Evolutionary conservation across 2,329 filamentous ascomycete species (phyloP).

Genomic region (Beauveria sp.): DNA sequence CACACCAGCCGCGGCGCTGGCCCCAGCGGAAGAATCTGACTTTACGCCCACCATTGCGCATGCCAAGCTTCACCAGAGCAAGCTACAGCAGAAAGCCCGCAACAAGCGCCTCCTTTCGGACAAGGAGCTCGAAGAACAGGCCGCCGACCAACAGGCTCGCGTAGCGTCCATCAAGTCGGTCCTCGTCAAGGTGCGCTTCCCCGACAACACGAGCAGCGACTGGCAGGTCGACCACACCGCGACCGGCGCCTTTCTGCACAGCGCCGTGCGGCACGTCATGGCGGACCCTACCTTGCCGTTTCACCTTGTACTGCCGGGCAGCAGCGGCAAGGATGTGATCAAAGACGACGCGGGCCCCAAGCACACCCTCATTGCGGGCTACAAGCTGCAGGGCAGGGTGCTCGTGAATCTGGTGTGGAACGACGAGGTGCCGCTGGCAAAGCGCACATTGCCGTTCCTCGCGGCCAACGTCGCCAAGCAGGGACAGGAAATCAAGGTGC

Average conservation of each 20-base stretch:
- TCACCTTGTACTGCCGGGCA: slow-evolving; percentile 57
- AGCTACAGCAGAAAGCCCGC: slow-evolving; percentile 51
- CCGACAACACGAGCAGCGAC: slow-evolving; percentile 73
- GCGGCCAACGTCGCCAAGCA: slow-evolving; percentile 48
- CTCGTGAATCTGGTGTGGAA: slow-evolving; percentile 73
- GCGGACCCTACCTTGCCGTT: slow-evolving; percentile 59
- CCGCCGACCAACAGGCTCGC: slow-evolving; percentile 56
- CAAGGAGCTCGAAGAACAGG: slow-evolving; percentile 66
- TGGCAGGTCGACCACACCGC: slow-evolving; percentile 61
- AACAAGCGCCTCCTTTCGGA: slow-evolving; percentile 79
- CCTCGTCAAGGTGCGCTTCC: slow-evolving; percentile 75
- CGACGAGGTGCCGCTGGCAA: slow-evolving; percentile 48
- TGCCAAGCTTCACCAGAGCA: slow-evolving; percentile 65
- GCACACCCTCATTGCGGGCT: slow-evolving; percentile 59
- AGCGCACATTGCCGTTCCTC: slow-evolving; percentile 51
- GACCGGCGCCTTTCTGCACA: slow-evolving; percentile 65
- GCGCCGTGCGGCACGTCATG: slow-evolving; percentile 66
- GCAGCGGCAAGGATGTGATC: slow-evolving; percentile 35
- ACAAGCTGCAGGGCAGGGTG: slow-evolving; percentile 63
- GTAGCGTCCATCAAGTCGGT: slow-evolving; percentile 61
- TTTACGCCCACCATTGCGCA: slow-evolving; percentile 70
- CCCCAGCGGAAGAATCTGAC: slow-evolving; percentile 61
- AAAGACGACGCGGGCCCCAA: slow-evolving; percentile 36
- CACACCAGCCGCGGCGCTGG: slow-evolving; percentile 67
- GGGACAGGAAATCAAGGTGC: slow-evolving; percentile 60